phyloP scores from a whole-genome alignment of 108 stramenopile genomes.

The Cyclotella baltica region DNA sequence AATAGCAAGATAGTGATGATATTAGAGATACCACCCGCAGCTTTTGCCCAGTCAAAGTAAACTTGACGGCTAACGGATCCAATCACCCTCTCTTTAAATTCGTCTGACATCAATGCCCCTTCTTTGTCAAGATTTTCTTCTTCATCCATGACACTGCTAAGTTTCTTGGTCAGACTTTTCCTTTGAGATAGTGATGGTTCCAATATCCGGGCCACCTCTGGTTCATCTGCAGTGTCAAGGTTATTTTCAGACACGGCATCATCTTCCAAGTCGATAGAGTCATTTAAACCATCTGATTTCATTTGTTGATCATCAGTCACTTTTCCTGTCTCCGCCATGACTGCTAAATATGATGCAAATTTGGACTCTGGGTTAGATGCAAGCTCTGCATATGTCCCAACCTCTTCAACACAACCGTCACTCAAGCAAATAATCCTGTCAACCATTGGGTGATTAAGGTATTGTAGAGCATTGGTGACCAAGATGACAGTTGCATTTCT shows the following conservation, averaged over 20 bases:
- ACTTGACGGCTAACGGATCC: constrained; percentile 68
- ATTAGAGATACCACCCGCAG: constrained; percentile 79
- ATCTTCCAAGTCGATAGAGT: constrained; percentile 24
- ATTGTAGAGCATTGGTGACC: constrained; percentile 95
- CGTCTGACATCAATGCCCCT: constrained; percentile 51
- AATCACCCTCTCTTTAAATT: constrained; percentile 56
- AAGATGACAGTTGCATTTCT: constrained; percentile 77
- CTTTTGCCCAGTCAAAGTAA: constrained; percentile 78
- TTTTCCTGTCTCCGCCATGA: constrained; percentile 62
- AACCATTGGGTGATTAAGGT: constrained; percentile 74
- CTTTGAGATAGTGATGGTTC: constrained; percentile 9
- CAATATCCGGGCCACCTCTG: constrained; percentile 33
- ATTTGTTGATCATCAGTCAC: neutral
- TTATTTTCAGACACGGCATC: constrained; percentile 10
- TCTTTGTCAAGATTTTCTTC: constrained; percentile 9
- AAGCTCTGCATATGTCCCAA: constrained; percentile 81
- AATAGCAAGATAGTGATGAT: constrained; percentile 57
- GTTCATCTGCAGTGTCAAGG: constrained; percentile 39
- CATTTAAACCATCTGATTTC: neutral
- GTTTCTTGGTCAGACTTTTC: constrained; percentile 7
- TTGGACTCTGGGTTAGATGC: constrained; percentile 52
- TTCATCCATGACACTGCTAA: neutral
- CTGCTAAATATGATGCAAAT: constrained; percentile 67
- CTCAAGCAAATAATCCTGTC: constrained; percentile 79
- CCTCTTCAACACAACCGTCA: constrained; percentile 82